Percentiles rank a stretch among this genome's conserved stretches.
These are phyloP conservation scores for Ganoderma sp. DNA, from an alignment of 1,284 basidiomycete genomes.

Conservation along the genomic window DNA sequence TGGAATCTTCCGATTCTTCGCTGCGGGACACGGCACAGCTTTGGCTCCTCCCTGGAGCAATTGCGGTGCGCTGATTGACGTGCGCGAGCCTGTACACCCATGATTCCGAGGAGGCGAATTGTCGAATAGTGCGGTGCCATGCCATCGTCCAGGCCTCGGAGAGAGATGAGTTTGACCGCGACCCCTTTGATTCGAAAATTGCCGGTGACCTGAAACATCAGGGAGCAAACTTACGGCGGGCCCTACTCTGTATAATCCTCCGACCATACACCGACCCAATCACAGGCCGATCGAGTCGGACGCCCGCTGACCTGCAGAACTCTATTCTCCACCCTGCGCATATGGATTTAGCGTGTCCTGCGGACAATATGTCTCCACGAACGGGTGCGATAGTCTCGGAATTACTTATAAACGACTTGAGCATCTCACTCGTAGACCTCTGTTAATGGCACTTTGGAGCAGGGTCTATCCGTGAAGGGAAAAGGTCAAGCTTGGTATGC, in stretches of 20 bases:
- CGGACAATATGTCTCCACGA: background rate
- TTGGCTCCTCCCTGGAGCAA: slow-evolving; percentile 14
- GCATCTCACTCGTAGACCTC: background rate
- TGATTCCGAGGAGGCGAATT: background rate
- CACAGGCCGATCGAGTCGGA: background rate
- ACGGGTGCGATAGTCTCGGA: background rate
- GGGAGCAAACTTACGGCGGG: background rate
- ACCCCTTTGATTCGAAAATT: background rate
- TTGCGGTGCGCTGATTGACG: slow-evolving; percentile 30
- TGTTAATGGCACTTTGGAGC: too few species aligned
- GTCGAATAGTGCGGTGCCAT: background rate
- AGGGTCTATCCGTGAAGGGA: background rate
- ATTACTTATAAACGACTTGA: background rate
- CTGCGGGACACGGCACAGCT: slow-evolving; percentile 17
- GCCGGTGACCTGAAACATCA: background rate
- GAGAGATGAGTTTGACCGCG: background rate
- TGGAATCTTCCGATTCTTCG: slow-evolving; percentile 1
- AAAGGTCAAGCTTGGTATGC: background rate
- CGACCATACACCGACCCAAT: background rate
- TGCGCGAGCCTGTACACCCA: slow-evolving; percentile 1
- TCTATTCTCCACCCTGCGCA: background rate
- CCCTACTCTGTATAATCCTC: background rate
- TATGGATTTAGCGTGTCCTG: background rate
- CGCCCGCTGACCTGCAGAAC: background rate
- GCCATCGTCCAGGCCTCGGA: background rate